Conservation (phyloP, 139 green algal genomes). For the Micractinium sp. region DNA sequence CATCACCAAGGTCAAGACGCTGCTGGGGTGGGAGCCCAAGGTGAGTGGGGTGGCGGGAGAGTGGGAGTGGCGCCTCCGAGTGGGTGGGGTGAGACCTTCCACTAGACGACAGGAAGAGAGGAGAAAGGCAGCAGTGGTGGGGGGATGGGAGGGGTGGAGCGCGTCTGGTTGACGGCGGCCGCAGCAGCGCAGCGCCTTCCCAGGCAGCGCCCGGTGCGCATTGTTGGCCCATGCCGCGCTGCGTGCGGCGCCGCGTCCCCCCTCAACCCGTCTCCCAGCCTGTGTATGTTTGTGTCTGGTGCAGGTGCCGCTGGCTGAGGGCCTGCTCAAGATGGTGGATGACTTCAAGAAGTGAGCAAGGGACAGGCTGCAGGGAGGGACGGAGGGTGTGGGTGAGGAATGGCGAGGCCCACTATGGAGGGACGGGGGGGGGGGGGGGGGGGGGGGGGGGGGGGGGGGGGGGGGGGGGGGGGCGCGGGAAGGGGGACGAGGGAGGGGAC, state of each 20-base stretch:
- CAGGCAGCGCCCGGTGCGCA: too few relatives aligned
- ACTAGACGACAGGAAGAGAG: too few relatives aligned
- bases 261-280: background rate
- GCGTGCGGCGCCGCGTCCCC: too few relatives aligned
- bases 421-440: conserved; percentile 27
- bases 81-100: background rate
- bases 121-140: too few relatives aligned
- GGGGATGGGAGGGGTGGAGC: too few relatives aligned
- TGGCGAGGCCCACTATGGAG: too few relatives aligned
- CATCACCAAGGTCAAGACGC: conserved; percentile 86
- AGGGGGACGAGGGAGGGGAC: background rate
- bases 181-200: too few relatives aligned
- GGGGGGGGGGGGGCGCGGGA: background rate
- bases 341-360: conserved; percentile 93
- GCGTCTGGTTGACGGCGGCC: too few relatives aligned
- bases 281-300: too few relatives aligned
- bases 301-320: conserved; percentile 75
- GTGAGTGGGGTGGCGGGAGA: conserved; percentile 45
- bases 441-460: too few relatives aligned
- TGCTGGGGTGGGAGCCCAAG: conserved; percentile 95
- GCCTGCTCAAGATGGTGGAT: conserved; percentile 91
- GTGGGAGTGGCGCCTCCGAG: background rate
- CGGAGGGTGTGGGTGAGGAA: too few relatives aligned
- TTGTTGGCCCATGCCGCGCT: background rate
- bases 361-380: too few relatives aligned